A percentile compares a stretch with the other conserved stretches of the same genome.
Evolutionary conservation across 352 stramenopile genomes (phyloP).

Genomic region (Aphanomyces astaci): DNA sequence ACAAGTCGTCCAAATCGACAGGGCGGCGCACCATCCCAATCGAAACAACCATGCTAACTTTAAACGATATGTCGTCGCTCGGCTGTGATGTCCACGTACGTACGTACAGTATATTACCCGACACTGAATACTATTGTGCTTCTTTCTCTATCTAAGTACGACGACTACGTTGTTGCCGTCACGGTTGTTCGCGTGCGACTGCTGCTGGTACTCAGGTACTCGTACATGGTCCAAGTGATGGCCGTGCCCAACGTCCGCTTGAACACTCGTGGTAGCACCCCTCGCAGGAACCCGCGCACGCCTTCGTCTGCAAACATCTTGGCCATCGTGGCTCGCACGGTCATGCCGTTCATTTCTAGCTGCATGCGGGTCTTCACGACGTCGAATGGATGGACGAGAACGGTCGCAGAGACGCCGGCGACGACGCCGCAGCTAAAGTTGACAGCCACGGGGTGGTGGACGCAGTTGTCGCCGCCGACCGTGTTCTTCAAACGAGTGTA

Average conservation of each 20-base stretch:
- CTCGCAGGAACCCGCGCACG: conserved; percentile 87
- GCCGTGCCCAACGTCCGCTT: conserved; percentile 97
- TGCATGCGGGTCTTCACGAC: conserved; percentile 87
- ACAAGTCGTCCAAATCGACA: no score
- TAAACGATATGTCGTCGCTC: no score
- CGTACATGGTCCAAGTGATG: conserved; percentile 99
- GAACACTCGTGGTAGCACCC: conserved; percentile 89
- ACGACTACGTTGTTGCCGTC: no score
- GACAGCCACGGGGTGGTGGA: conserved; percentile 45
- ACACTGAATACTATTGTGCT: no score
- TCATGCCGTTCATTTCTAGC: conserved; percentile 61
- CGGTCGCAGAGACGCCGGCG: conserved; percentile 64
- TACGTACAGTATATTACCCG: no score
- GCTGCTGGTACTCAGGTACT: conserved; percentile 59
- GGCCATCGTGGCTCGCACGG: conserved; percentile 49
- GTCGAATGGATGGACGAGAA: conserved; percentile 77
- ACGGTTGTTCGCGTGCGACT: neutral
- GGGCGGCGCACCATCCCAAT: no score
- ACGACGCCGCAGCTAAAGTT: conserved; percentile 76
- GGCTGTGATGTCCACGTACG: no score
- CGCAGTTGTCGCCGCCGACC: neutral
- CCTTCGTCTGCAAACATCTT: conserved; percentile 92
- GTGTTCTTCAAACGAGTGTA: conserved; percentile 63
- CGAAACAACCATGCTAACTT: no score
- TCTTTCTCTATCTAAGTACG: neutral